phyloP scores from a whole-genome alignment of 768 basidiomycete species.

The Boletales sp. region DNA sequence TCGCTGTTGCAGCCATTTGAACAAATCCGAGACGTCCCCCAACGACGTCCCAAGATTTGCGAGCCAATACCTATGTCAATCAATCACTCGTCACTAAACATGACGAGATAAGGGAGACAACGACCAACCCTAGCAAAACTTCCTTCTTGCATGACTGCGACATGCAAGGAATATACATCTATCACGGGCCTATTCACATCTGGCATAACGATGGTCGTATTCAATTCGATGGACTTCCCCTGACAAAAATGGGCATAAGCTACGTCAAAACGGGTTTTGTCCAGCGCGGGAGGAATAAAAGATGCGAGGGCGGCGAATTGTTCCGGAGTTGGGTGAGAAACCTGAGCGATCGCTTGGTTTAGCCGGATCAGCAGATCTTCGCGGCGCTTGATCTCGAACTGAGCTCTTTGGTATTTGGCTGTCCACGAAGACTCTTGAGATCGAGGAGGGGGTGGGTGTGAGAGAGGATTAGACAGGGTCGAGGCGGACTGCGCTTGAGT shows the following conservation, averaged over 20 bases:
- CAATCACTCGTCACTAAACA: not conserved
- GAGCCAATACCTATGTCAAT: conserved; percentile 19
- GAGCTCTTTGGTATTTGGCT: conserved; percentile 20
- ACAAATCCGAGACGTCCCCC: conserved; percentile 26
- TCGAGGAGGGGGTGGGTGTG: not conserved
- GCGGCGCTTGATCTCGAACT: conserved; percentile 30
- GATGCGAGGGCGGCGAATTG: conserved; percentile 25
- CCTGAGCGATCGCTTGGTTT: conserved; percentile 26
- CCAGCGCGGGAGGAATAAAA: conserved; percentile 28
- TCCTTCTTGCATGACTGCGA: conserved; percentile 32
- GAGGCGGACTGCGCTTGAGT: conserved; percentile 1
- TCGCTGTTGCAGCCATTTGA: conserved; percentile 18
- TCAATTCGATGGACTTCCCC: conserved; percentile 23
- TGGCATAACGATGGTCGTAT: conserved; percentile 28
- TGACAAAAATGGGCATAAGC: conserved; percentile 29
- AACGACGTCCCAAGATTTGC: conserved; percentile 27
- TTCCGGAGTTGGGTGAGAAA: conserved; percentile 20
- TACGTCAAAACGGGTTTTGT: conserved; percentile 25
- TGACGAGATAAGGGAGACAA: conserved; percentile 1
- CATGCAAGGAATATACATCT: conserved; percentile 29
- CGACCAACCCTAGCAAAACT: conserved; percentile 25
- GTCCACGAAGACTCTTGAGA: conserved; percentile 19
- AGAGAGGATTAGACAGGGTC: not conserved
- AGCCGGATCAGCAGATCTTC: conserved; percentile 25
- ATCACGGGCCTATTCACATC: conserved; percentile 23